Conservation (phyloP, 257 asterid genomes). For the Scutellaria barbata region DNA sequence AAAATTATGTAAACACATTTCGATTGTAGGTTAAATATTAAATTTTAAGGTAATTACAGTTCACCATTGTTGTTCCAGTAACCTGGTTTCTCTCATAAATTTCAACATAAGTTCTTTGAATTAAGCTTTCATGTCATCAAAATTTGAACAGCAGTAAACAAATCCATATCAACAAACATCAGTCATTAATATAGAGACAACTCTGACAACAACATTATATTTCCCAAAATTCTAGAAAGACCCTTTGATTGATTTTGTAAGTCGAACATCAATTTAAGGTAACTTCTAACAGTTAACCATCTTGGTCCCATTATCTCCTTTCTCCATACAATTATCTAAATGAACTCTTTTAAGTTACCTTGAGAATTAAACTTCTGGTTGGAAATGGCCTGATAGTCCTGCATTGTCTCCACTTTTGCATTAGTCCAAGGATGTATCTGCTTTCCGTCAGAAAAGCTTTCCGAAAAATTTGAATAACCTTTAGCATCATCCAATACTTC, state of each 20-base stretch:
- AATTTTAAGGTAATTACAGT: background rate
- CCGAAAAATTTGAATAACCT: conserved; percentile 43
- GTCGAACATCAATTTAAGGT: background rate
- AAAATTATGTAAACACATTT: background rate
- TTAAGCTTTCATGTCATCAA: conserved; percentile 19
- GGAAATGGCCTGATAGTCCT: conserved; percentile 48
- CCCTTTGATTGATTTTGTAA: background rate
- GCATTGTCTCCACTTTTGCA: conserved; percentile 47
- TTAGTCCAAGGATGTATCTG: conserved; percentile 40
- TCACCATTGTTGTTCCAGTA: background rate
- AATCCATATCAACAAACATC: background rate
- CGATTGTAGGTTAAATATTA: background rate
- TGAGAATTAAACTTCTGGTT: conserved; percentile 33
- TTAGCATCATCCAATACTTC: conserved; percentile 47
- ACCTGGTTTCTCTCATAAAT: background rate
- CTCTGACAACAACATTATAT: background rate
- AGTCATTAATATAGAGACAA: background rate
- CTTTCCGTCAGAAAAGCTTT: conserved; percentile 45
- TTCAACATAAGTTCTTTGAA: background rate
- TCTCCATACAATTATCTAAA: background rate
- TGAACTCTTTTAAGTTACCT: conserved; percentile 21
- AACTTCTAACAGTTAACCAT: conserved; percentile 8
- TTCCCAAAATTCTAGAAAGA: background rate
- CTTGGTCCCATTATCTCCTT: background rate
- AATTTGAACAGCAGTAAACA: conserved; percentile 17